A percentile compares a stretch with the other conserved stretches of the same genome.
Evolutionary conservation across 2,329 filamentous ascomycete genomes (phyloP).

Genomic region (Periconia sp.): DNA sequence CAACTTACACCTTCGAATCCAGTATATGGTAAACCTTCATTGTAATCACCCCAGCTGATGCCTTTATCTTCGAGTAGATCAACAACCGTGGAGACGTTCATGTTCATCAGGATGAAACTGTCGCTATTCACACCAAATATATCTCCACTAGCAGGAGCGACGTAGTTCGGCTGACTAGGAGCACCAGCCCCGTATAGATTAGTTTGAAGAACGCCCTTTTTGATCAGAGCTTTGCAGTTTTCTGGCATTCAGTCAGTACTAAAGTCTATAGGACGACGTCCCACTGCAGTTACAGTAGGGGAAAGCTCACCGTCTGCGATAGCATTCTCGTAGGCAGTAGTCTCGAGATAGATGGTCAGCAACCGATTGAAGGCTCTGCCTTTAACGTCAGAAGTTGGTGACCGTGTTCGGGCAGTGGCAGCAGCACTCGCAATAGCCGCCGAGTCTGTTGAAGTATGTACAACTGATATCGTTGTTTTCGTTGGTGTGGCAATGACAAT

Average conservation of each 20-base stretch:
- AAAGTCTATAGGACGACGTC: not conserved
- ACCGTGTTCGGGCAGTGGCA: not conserved
- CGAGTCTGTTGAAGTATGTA: not conserved
- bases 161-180: not conserved
- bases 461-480: not conserved
- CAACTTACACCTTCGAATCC: not conserved
- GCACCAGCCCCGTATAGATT: not conserved
- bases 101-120: not conserved
- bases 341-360: not conserved
- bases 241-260: not conserved
- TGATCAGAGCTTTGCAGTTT: not conserved
- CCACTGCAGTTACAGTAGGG: not conserved
- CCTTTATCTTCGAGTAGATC: constrained; percentile 44
- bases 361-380: not conserved
- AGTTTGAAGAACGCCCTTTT: not conserved
- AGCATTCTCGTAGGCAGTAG: not conserved
- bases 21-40: constrained; percentile 70
- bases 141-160: not conserved
- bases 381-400: not conserved
- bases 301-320: not conserved
- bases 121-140: constrained; percentile 1
- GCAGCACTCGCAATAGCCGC: not conserved
- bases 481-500: too few species aligned
- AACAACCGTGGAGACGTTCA: constrained; percentile 17
- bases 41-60: constrained; percentile 60